Evolutionary conservation across 2,329 filamentous ascomycete species (phyloP).

Genomic region (Phaeosphaeriaceae sp.): DNA sequence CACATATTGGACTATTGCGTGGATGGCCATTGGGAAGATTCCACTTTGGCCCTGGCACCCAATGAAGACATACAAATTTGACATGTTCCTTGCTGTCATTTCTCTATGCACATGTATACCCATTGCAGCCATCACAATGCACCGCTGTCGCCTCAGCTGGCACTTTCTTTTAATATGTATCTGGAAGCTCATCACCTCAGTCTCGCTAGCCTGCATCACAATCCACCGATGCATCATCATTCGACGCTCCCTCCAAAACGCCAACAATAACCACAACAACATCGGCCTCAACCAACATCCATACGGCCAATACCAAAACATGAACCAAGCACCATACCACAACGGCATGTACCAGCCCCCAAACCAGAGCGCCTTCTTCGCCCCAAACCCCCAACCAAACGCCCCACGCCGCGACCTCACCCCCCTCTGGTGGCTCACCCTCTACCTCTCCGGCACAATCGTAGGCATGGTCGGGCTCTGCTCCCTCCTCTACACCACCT

Average conservation of each 20-base stretch:
- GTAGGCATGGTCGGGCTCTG: conserved; percentile 19
- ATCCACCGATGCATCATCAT: conserved; percentile 18
- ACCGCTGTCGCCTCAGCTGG: conserved; percentile 23
- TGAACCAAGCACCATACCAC: background rate
- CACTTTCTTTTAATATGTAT: conserved; percentile 20
- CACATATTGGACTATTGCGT: conserved; percentile 49
- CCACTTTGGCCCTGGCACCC: conserved; percentile 17
- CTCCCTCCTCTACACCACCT: conserved; percentile 13
- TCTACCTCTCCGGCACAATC: conserved; percentile 18
- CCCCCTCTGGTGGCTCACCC: conserved; percentile 19
- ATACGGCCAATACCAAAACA: too few species aligned
- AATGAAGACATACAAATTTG: conserved; percentile 8
- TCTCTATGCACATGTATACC: conserved; percentile 16
- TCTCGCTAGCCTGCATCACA: conserved; percentile 14
- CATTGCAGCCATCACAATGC: conserved; percentile 17
- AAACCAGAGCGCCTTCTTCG: background rate
- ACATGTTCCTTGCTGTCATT: conserved; percentile 9
- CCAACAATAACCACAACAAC: background rate
- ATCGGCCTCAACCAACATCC: background rate
- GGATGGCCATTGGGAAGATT: conserved; percentile 47
- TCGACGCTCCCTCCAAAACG: background rate
- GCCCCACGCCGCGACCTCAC: background rate
- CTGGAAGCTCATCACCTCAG: conserved; percentile 23
- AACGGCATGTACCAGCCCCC: background rate
- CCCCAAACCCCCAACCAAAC: background rate